phyloP scores from a whole-genome alignment of 768 basidiomycete genomes.

The Pleurotus tuoliensis region DNA sequence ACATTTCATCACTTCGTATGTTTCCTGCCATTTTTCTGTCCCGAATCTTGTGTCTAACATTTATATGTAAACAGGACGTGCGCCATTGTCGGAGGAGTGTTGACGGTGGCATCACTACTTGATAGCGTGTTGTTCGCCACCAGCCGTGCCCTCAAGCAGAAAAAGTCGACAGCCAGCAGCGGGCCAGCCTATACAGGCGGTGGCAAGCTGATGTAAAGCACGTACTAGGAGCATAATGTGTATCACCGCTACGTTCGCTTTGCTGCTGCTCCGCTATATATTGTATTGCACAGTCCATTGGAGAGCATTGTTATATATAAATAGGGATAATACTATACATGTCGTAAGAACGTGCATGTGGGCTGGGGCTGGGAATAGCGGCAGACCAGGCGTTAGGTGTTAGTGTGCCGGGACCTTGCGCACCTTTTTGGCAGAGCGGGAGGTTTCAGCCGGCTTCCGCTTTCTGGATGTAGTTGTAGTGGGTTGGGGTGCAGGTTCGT shows the following conservation, averaged over 20 bases:
- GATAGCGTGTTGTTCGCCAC: slow-evolving; percentile 88
- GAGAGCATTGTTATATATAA: too few species aligned
- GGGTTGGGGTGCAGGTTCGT: background rate
- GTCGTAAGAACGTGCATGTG: too few species aligned
- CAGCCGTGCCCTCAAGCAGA: slow-evolving; percentile 66
- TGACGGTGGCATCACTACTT: slow-evolving; percentile 88
- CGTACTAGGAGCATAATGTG: background rate
- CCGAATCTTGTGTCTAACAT: slow-evolving; percentile 3
- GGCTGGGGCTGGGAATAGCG: too few species aligned
- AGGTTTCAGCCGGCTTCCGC: slow-evolving; percentile 22
- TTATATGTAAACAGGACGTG: slow-evolving; percentile 61
- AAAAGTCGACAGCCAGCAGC: slow-evolving; percentile 27
- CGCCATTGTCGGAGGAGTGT: slow-evolving; percentile 95
- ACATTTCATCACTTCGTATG: slow-evolving; percentile 96
- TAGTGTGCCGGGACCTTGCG: background rate
- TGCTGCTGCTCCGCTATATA: too few species aligned
- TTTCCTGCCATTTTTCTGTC: background rate
- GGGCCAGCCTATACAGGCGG: slow-evolving; percentile 23
- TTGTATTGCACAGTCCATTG: too few species aligned
- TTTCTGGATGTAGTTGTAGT: slow-evolving; percentile 28
- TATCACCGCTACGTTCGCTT: too few species aligned
- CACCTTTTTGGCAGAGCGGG: background rate
- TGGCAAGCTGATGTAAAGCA: slow-evolving; percentile 43
- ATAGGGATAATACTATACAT: too few species aligned
- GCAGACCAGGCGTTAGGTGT: too few species aligned